These are phyloP conservation scores for Fusarium napiforme DNA, from an alignment of 2,329 filamentous ascomycete genomes.

Conservation along the genomic window DNA sequence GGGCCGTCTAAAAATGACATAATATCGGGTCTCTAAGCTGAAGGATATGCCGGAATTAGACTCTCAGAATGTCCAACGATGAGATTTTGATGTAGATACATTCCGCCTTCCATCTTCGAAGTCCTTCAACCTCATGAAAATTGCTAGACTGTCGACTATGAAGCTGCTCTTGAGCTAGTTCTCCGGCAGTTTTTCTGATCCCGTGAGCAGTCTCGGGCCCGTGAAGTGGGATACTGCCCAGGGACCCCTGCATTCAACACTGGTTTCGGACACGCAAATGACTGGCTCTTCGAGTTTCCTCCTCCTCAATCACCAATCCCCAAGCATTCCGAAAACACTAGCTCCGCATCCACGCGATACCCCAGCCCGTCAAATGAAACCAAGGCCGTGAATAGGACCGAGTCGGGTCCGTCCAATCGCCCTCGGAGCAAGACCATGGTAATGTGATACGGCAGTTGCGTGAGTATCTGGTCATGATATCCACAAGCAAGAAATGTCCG, in stretches of 20 bases:
- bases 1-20: rapidly evolving
- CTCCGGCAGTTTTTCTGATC: not conserved
- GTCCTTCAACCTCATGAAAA: not conserved
- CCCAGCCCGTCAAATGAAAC: not conserved
- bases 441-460: not conserved
- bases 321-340: not conserved
- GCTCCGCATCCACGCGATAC: not conserved
- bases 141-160: not conserved
- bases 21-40: rapidly evolving
- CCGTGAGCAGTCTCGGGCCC: not conserved
- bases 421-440: not conserved
- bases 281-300: not conserved
- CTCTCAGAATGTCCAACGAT: rapidly evolving
- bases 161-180: not conserved
- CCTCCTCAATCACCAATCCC: not conserved
- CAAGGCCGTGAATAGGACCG: not conserved
- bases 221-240: not conserved
- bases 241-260: not conserved
- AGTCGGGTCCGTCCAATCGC: not conserved
- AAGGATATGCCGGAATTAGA: rapidly evolving
- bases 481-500: not conserved
- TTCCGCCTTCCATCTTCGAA: rapidly evolving
- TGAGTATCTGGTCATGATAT: not conserved
- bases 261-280: not conserved
- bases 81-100: rapidly evolving